A percentile compares a stretch with the other conserved stretches of the same genome.
These are phyloP conservation scores for Gossypium laxum DNA, from an alignment of 441 rosid species.

Conservation along the genomic window DNA sequence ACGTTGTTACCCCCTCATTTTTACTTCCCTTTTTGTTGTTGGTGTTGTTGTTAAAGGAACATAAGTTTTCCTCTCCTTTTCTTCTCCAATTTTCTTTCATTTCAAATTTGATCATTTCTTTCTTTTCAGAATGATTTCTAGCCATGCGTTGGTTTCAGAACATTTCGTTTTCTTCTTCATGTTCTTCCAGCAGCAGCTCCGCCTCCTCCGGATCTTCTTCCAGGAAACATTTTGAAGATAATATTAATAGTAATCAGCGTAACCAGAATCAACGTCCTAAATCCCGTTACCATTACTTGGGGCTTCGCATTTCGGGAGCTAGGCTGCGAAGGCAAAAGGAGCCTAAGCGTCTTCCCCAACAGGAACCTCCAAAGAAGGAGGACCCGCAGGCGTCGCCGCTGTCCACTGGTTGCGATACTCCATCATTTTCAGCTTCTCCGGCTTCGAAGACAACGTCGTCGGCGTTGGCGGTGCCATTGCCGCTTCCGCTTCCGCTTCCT, in stretches of 20 bases:
- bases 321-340: slow-evolving; percentile 36
- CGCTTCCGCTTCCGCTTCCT: slow-evolving; percentile 48
- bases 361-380: slow-evolving; percentile 20
- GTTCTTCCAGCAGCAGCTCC: slow-evolving; percentile 24
- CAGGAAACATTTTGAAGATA: slow-evolving; percentile 10
- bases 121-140: slow-evolving; percentile 26
- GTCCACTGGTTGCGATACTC: slow-evolving; percentile 20
- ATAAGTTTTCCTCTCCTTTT: not conserved
- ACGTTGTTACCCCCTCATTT: not conserved
- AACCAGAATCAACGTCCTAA: not conserved
- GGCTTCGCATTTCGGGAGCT: slow-evolving; percentile 25
- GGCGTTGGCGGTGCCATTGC: slow-evolving; percentile 36
- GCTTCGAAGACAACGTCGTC: slow-evolving; percentile 22
- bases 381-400: slow-evolving; percentile 17
- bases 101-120: not conserved
- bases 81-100: not conserved
- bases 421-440: slow-evolving; percentile 3
- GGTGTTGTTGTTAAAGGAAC: not conserved
- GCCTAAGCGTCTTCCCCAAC: slow-evolving; percentile 34
- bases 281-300: slow-evolving; percentile 18
- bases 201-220: slow-evolving; percentile 22
- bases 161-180: slow-evolving; percentile 32
- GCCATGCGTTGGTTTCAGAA: slow-evolving; percentile 61
- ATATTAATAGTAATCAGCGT: not conserved
- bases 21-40: no score